A percentile compares a stretch with the other conserved stretches of the same genome.
Conservation (phyloP, 352 stramenopile genomes). For the Phytophthora ramorum region DNA sequence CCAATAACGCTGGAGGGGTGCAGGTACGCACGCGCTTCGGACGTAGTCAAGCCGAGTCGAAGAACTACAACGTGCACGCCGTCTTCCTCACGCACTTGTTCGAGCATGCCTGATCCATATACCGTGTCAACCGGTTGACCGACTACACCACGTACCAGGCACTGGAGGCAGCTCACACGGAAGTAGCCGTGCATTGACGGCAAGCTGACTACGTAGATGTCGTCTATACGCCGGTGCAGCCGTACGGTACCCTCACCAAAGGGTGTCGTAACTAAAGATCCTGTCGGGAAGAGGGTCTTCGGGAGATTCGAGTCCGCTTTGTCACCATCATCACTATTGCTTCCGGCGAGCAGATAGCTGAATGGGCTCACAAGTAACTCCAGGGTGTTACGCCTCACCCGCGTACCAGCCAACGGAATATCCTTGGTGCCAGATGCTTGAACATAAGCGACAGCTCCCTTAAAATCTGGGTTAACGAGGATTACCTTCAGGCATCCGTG, state of each 20-base stretch:
- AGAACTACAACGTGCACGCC: slow-evolving; percentile 77
- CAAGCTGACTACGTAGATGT: slow-evolving; percentile 69
- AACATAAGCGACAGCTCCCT: slow-evolving; percentile 55
- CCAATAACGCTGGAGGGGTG: slow-evolving; percentile 61
- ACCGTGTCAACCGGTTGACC: slow-evolving; percentile 71
- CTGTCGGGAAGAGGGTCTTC: slow-evolving; percentile 47
- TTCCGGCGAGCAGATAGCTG: slow-evolving; percentile 55
- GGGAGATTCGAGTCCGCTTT: slow-evolving; percentile 23
- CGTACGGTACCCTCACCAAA: slow-evolving; percentile 76
- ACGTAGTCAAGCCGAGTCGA: slow-evolving; percentile 56
- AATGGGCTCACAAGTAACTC: slow-evolving; percentile 78
- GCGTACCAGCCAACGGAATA: slow-evolving; percentile 23
- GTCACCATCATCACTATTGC: slow-evolving; percentile 6
- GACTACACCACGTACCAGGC: slow-evolving; percentile 59
- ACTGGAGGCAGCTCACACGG: slow-evolving; percentile 33
- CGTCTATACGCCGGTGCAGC: slow-evolving; percentile 47
- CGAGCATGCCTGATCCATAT: slow-evolving; percentile 72
- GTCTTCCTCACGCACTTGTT: slow-evolving; percentile 64
- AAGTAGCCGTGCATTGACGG: slow-evolving; percentile 61
- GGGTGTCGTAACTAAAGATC: slow-evolving; percentile 60
- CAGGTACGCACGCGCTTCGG: slow-evolving; percentile 67
- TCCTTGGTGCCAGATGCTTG: slow-evolving; percentile 54
- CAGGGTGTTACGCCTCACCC: slow-evolving; percentile 64
- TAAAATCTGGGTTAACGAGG: slow-evolving; percentile 56
- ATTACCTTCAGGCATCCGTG: slow-evolving; percentile 53